Percentiles rank a stretch among this genome's conserved stretches.
Conservation (phyloP, 805 yeast species). For the Teunomyces panamensis region DNA sequence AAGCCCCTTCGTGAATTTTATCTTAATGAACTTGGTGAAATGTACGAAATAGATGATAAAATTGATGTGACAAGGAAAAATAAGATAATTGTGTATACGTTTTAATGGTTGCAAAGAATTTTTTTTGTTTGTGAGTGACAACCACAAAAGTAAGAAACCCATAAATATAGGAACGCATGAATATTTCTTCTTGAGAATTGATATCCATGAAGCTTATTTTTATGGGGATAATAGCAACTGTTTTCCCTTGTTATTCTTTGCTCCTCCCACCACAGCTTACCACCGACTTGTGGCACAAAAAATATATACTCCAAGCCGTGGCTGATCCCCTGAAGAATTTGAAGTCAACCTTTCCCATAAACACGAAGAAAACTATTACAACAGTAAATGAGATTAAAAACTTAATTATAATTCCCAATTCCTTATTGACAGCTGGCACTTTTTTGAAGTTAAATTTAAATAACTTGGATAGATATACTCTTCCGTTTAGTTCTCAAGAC, state of each 20-base stretch:
- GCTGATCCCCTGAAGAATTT: neutral
- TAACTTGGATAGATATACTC: neutral
- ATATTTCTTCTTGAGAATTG: too few relatives aligned
- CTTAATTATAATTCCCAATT: neutral
- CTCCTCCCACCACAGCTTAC: neutral
- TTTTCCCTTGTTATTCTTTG: neutral
- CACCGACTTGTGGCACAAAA: neutral
- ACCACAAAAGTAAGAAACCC: neutral
- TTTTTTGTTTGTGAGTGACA: neutral
- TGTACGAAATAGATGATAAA: slow-evolving; percentile 20
- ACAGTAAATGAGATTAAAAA: neutral
- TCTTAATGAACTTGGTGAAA: slow-evolving; percentile 29
- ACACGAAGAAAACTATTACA: neutral
- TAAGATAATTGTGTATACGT: slow-evolving; percentile 30
- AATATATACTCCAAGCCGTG: neutral
- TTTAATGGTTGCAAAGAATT: slow-evolving; percentile 7
- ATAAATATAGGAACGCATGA: neutral
- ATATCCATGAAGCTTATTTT: neutral
- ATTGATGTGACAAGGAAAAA: slow-evolving; percentile 20
- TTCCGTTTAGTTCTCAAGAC: neutral
- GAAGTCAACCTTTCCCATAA: neutral
- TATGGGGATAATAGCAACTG: neutral
- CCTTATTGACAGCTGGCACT: neutral
- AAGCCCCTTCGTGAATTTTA: slow-evolving; percentile 24
- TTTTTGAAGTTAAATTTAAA: neutral